Conservation (phyloP, 2,329 filamentous ascomycete genomes). For the Penicillium sclerotiorum region DNA sequence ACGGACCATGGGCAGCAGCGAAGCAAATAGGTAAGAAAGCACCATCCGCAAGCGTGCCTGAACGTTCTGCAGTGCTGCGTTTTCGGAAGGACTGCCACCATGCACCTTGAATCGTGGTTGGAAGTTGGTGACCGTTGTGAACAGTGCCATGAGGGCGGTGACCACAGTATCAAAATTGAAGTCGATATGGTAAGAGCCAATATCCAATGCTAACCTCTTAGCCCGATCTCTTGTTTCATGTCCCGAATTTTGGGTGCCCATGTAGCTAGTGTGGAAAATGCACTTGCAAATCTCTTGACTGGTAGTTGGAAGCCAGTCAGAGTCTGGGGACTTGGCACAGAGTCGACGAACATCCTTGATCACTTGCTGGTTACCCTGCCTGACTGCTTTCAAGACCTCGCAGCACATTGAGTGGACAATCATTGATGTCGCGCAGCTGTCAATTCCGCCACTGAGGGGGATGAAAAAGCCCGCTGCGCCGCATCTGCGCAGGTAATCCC, state of each 20-base stretch:
- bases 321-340: conserved; percentile 50
- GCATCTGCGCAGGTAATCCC: conserved; percentile 45
- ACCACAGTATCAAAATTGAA: conserved; percentile 73
- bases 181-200: conserved; percentile 73
- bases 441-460: conserved; percentile 44
- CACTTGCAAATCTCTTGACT: conserved; percentile 61
- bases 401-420: conserved; percentile 46
- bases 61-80: conserved; percentile 68
- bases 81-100: conserved; percentile 64
- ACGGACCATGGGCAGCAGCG: conserved; percentile 63
- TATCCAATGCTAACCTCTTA: conserved; percentile 58
- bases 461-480: conserved; percentile 43
- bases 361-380: conserved; percentile 50
- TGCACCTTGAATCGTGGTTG: conserved; percentile 65
- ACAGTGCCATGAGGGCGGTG: conserved; percentile 61
- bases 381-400: conserved; percentile 39
- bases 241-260: conserved; percentile 71
- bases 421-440: conserved; percentile 41
- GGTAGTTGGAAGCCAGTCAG: conserved; percentile 56
- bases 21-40: conserved; percentile 64
- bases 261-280: conserved; percentile 67
- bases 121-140: conserved; percentile 62
- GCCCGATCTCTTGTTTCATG: conserved; percentile 69
- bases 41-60: conserved; percentile 70
- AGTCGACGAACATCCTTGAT: conserved; percentile 57